Evolutionary conservation across 1,284 basidiomycete genomes (phyloP), one percentile per base, ranked within the genome.

Genomic region (Naganishia cerealis): DNA sequence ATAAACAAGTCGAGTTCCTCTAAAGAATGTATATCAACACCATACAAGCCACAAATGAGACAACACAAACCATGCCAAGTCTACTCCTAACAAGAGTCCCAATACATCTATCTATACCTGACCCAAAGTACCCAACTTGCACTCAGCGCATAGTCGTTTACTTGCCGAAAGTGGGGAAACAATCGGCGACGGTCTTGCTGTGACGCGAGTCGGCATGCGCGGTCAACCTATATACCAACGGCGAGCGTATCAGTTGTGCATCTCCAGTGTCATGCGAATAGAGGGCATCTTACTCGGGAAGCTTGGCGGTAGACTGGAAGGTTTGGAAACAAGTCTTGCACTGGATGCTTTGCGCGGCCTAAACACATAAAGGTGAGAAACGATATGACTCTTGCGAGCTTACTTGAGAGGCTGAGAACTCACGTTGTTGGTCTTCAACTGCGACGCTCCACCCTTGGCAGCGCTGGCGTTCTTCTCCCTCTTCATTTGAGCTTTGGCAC

Each of bases 291-390:
- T 66, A 81, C 79, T 80, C 74, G 50, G 80, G 79, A 69, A 79
- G 71, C 66, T 82, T 80, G 39, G 82, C 77, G 0, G 83, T 84
- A 46, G 77, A 72, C 71, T 83, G 80, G 79, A 84, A 84, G 15
- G 81, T 81, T 68, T 80, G 79, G 71, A 78, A 79, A 74, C 83
- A 84, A 48, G 78, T 76, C 42, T 75, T 74, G 72, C 83, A 84
- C 74, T 82, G 78, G 71, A 83, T 81, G 57, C 75, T 79, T 69
- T 79, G 78, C 26, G 83, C 81, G 7, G 81, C 80, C 76, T 80
- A 57, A 29, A 38, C 12, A n/a, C 21, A 12, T n/a, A 66, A 40
- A 16, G n/a, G 10, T 54, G 10, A 53, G 16, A 4, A n/a, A 18
- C 16, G 42, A 18, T 42, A 7, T n/a, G 61, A 7, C 6, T 29